Base-by-base conservation (phyloP, 1,284 basidiomycete genomes). In the Fomitiporia mediterranea region DNA sequence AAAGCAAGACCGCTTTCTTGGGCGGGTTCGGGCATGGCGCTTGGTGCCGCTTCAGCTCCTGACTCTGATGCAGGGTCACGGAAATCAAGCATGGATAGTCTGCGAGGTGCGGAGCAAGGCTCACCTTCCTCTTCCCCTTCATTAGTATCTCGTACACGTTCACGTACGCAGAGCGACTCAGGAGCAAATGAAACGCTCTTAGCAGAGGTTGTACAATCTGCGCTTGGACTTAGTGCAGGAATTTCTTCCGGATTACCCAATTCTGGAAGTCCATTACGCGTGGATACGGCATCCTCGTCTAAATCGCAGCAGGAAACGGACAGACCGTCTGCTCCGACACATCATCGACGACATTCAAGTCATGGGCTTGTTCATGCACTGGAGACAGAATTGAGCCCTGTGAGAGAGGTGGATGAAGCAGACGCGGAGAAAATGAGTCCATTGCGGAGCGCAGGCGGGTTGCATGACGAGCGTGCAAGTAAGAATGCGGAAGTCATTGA, bases 361-460 rank as follows among this genome's bases (percentile, higher is more conserved):
- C 42, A 57, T 43, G 48, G 56, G 3, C 4, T 38, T 23, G 38
- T 38, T 2, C 28, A 32, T 13, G 7, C 32, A 4, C 13, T 46
- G 37, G 51, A 58, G 51, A 11, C 39, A 13, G 57, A 51, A 40
- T 32, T 59, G 53, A 59, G 57, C 23, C 57, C 57, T 47, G 57
- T 59, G 23, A 47, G 49, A 2, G 57, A 59, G 53, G 39, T 44
- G 34, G 53, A 51, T 19, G 55, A 44, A 47, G 57, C n/a, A 0
- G 53, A 51, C 13, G 40, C 28, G 21, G 53, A 47, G n/a, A 13
- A 17, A 25, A 43, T n/a, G 7, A 27, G 39, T 27, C 4, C 43
- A 13, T 23, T 27, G 19, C 23, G 13, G 28, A 46, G 42, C 15
- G 51, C 9, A 3, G 40, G 30, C 21, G 13, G 23, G 17, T 3